A percentile compares a stretch with the other conserved stretches of the same genome.
Evolutionary conservation across 2,329 filamentous ascomycete genomes (phyloP).

Genomic region (Xylariales sp.): DNA sequence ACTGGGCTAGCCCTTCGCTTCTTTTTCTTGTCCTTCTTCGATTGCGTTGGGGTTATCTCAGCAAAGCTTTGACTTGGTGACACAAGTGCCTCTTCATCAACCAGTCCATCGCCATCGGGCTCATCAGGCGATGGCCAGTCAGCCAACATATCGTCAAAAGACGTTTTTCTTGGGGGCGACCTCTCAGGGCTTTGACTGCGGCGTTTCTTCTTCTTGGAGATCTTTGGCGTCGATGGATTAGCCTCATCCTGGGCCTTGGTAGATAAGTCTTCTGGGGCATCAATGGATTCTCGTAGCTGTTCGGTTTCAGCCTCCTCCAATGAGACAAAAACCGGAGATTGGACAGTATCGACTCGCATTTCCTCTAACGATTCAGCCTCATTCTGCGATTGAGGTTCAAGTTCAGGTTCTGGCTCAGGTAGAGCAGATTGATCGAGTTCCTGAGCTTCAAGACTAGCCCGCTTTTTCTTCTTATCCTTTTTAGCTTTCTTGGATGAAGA

Average conservation of each 20-base stretch:
- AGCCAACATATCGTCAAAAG: conserved; percentile 12
- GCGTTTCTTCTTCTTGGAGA: conserved; percentile 22
- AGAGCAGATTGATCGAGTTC: neutral
- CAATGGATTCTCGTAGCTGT: too few species aligned
- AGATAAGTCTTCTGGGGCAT: too few species aligned
- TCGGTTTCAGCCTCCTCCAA: too few species aligned
- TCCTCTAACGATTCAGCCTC: too few species aligned
- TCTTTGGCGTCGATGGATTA: conserved; percentile 14
- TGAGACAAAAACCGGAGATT: too few species aligned
- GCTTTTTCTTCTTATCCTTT: conserved; percentile 27
- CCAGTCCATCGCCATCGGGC: too few species aligned
- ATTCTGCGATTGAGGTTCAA: too few species aligned
- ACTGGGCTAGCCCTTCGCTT: conserved; percentile 12
- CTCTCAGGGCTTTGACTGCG: neutral
- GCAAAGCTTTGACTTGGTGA: neutral
- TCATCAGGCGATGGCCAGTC: conserved; percentile 7
- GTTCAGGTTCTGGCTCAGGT: too few species aligned
- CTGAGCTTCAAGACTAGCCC: conserved; percentile 2
- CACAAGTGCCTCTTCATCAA: too few species aligned
- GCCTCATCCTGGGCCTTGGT: neutral
- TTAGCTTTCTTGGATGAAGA: conserved; percentile 19
- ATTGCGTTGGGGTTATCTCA: neutral
- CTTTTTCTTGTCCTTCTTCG: conserved; percentile 21
- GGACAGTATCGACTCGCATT: too few species aligned
- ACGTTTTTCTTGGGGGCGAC: neutral